Base-by-base conservation (phyloP, 306 rosid genomes). In the Cucurbita ficifolia region DNA sequence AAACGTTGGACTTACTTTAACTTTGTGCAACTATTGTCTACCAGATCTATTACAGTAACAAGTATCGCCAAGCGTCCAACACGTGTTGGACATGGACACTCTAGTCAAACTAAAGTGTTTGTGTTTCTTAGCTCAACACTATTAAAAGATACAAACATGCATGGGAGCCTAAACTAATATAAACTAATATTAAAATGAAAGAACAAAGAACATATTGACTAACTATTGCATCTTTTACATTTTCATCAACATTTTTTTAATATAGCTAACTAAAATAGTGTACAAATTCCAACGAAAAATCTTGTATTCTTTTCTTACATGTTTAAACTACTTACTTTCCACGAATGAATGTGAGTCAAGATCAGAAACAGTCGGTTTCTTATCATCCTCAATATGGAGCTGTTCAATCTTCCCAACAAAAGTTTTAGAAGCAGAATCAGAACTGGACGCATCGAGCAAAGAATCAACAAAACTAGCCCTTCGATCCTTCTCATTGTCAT, bases 391-490 rank as follows among this genome's bases (percentile, higher is more conserved):
- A 72, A 70, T 49, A 50, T 19, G 57, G 48, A 50, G 77, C 80
- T 51, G 79, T 55, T 69, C 82, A 75, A 71, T 48, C 73, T 79
- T 63, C 75, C 86, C 81, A 35, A 74, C 79, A 79, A 50, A 55
- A 63, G 54, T 79, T 52, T 85, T 83, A 72, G 77, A 73, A 49
- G 81, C 76, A 49, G 74, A 86, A 57, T 80, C 73, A 80, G 88
- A 80, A 65, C 76, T 81, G 78, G 79, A 82, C n/a, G 79, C 86
- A 59, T 78, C 83, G 70, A 93, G 83, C 75, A 93, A 81, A 8
- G 96, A 90, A 81, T 87, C 89, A 82, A 93, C 96, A 76, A 93
- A 93, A 76, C 85, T 79, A 75, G 94, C 83, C 82, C 96, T 84
- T 57, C 91, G 88, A 76, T 83, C 94, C 77, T 88, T 87, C 84